Evolutionary conservation across 2,329 filamentous ascomycete genomes (phyloP).

Genomic region (Aspergillus sclerotialis): DNA sequence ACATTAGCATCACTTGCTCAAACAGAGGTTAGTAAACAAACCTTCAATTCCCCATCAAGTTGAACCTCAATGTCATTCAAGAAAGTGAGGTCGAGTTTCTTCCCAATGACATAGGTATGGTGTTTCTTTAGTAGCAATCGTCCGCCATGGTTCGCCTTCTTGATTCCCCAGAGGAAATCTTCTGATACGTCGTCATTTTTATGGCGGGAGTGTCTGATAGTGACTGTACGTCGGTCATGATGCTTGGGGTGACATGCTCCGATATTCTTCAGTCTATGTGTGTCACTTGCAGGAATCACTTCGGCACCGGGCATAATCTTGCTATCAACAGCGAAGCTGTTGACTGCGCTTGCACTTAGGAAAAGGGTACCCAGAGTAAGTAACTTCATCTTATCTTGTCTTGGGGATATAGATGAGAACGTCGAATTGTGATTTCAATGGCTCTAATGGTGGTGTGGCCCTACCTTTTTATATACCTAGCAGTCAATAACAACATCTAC

Average conservation of each 20-base stretch:
- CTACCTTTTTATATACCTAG: constrained; percentile 1
- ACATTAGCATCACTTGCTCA: constrained; percentile 4
- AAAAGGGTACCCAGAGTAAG: constrained; percentile 15
- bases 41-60: constrained; percentile 51
- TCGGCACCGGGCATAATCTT: constrained; percentile 17
- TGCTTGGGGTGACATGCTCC: constrained; percentile 19
- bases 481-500: too few relatives aligned
- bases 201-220: constrained; percentile 46
- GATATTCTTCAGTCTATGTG: constrained; percentile 10
- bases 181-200: constrained; percentile 52
- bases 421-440: too few relatives aligned
- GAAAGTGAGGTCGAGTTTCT: constrained; percentile 53
- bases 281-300: constrained; percentile 17
- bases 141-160: constrained; percentile 53
- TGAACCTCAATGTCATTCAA: constrained; percentile 52
- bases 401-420: too few relatives aligned
- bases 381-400: too few relatives aligned
- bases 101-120: constrained; percentile 52
- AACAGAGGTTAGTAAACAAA: constrained; percentile 7
- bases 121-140: constrained; percentile 49
- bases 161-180: constrained; percentile 49
- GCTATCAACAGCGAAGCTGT: constrained; percentile 11
- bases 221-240: constrained; percentile 39
- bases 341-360: constrained; percentile 12
- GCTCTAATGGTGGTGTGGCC: neutral